These are phyloP conservation scores for Pleurotus giganteus DNA, from an alignment of 768 basidiomycete genomes.

Conservation along the genomic window DNA sequence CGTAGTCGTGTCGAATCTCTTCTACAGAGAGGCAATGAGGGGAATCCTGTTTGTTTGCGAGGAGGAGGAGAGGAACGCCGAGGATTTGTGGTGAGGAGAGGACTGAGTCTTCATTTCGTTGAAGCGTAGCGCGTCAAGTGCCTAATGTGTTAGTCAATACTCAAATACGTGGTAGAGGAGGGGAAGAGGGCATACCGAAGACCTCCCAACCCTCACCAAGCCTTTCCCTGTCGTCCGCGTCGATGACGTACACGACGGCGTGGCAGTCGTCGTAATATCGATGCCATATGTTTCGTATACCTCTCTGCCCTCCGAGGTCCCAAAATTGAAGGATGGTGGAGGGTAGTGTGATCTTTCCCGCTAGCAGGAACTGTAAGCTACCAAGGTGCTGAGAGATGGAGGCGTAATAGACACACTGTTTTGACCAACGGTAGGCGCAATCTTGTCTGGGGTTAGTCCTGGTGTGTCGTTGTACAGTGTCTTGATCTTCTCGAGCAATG, in stretches of 20 bases:
- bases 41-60: constrained; percentile 96
- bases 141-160: constrained; percentile 1
- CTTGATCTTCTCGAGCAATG: constrained; percentile 91
- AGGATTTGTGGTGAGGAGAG: constrained; percentile 88
- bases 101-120: constrained; percentile 61
- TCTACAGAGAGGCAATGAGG: constrained; percentile 79
- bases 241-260: constrained; percentile 93
- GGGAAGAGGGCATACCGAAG: constrained; percentile 59
- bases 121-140: constrained; percentile 12
- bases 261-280: constrained; percentile 96
- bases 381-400: not conserved
- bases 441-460: constrained; percentile 88
- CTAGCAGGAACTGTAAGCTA: constrained; percentile 51
- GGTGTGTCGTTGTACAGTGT: constrained; percentile 86
- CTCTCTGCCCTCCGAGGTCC: constrained; percentile 94
- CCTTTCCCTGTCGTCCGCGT: constrained; percentile 87
- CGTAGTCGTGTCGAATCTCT: constrained; percentile 87
- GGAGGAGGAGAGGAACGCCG: constrained; percentile 83
- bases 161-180: not conserved
- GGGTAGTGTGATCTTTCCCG: constrained; percentile 89
- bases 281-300: constrained; percentile 93
- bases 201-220: constrained; percentile 96
- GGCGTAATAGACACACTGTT: constrained; percentile 65
- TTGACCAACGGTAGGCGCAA: constrained; percentile 95
- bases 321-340: constrained; percentile 96